Evolutionary conservation across 2,329 filamentous ascomycete species (phyloP), one percentile per base, ranked within the genome.

Genomic region (Ophiostoma novo-ulmi): DNA sequence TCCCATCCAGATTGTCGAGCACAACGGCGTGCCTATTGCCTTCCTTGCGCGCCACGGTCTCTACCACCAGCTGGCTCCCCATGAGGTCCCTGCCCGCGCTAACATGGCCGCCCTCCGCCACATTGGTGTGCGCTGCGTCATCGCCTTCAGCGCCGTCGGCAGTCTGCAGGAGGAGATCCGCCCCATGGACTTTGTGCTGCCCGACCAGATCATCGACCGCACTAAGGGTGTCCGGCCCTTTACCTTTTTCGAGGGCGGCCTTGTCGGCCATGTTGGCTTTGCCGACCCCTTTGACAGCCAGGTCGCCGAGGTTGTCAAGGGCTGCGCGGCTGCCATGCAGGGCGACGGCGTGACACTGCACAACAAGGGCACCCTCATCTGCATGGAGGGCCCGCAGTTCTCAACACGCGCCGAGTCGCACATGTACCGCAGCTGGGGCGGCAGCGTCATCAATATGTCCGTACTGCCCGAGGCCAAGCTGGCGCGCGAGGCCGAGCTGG

Each of bases 361-460:
- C 80, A 89, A 92, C 75, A 89, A 87, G 75, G 95, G 94, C 64
- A 92, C 91, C 1, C 82, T 98, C 72, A 85, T 99, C 76, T 97
- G 94, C 83, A 99, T 99, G 91, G 95, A 99, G 86, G 95, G 95
- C n/a, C 95, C 95, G 26, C 93, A 97, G 77, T 99, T 99, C 85
- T 95, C 91, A 73, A 98, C 95, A 22, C 93, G 95, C 73, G 94
- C 95, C 71, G 95, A 99, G 82, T 95, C 91, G 71, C 89, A 97
- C 81, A 88, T 99, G 83, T 99, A 99, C 85, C 92, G 95, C 75
- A 85, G 88, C 72, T 97, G 93, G 92, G 94, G 94, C 76, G 94
- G 94, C 75, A 91, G 88, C 74, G 92, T 98, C 69, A 98, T 99
- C 85, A 98, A 98, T 87, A 99, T 99, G 95, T 97, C 92, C 64